Base-by-base conservation (phyloP, 2,329 filamentous ascomycete genomes). In the Talaromyces albobiverticillius region DNA sequence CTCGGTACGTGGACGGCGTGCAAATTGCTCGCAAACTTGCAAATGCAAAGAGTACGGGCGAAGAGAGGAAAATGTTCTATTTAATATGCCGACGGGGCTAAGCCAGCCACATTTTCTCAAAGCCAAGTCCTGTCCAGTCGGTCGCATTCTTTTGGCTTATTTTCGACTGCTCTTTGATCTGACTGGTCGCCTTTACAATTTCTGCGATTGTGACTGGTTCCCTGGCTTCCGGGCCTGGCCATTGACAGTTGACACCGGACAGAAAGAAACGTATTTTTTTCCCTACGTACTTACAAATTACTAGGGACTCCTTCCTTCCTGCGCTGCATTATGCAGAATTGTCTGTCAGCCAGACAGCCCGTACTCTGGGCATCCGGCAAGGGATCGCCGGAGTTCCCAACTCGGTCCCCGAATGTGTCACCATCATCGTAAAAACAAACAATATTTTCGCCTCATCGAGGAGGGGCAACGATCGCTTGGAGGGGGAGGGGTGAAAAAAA, bases 321-420 rank as follows among this genome's bases (percentile, higher is more conserved):
- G 36, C 36, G 20, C 18, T 6, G 16, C 16, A 40, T 20, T 16
- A 18, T 10, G 32, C 34, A 38, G n/a, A 13, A 36, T n/a, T n/a
- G 3, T 18, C 9, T 9, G 16, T 4, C 5, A 6, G 13, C 32
- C 10, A n/a, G 32, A 5, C 4, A 7, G 18, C 16, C n/a, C n/a
- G 16, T 16, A 40, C 8, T 40, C 18, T 9, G 18, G 16, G 11
- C n/a, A 38, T 20, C 38, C 51, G 31, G 53, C 46, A 54, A 54
- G 48, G 50, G 53, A 51, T 52, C 53, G 18, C 45, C 54, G 54
- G 54, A 56, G 43, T 56, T 49, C 32, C 25, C 31, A 22, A 25
- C 46, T 56, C 54, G 49, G 54, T 56, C 54, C 54, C 54, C 54
- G 54, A 56, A 41, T 42, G 23, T 31, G 36, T 40, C 26, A 6